Evolutionary conservation across 176 grass and related monocot genomes (phyloP).

Genomic region (Oryza longistaminata): DNA sequence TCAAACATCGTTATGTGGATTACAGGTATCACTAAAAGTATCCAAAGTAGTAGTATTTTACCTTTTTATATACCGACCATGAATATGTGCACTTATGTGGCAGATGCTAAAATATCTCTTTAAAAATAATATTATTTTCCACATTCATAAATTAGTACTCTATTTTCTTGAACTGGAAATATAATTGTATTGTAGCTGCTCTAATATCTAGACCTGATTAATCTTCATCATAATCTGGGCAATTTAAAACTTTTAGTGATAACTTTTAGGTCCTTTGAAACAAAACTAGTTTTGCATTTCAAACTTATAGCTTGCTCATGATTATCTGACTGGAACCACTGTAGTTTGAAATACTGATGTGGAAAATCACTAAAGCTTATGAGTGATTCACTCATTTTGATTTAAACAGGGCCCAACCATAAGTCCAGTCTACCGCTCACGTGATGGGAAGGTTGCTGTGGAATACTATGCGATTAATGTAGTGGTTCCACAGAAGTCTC

Average conservation of each 20-base stretch:
- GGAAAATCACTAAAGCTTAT: slow-evolving; percentile 1
- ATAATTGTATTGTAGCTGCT: background rate
- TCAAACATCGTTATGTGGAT: slow-evolving; percentile 75
- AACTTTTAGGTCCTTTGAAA: background rate
- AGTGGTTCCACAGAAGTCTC: slow-evolving; percentile 74
- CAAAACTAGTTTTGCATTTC: slow-evolving; percentile 12
- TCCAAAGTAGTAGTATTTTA: background rate
- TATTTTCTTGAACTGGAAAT: slow-evolving; percentile 6
- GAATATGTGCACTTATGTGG: background rate
- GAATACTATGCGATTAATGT: slow-evolving; percentile 90
- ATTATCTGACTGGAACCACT: background rate
- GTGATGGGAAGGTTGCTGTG: slow-evolving; percentile 62
- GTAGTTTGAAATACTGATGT: slow-evolving; percentile 21
- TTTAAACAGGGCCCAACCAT: slow-evolving; percentile 87
- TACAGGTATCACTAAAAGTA: slow-evolving; percentile 63
- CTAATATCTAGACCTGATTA: slow-evolving; percentile 2
- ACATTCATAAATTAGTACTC: background rate
- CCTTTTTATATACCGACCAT: background rate
- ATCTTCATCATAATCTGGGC: background rate
- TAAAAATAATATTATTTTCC: background rate
- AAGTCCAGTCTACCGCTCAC: slow-evolving; percentile 73
- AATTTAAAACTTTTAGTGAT: too few species aligned
- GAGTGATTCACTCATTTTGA: slow-evolving; percentile 36
- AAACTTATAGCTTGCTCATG: slow-evolving; percentile 7
- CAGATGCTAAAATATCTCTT: slow-evolving; percentile 3